Base-by-base conservation (phyloP, 805 yeast species). In the Candida broadrunensis region DNA sequence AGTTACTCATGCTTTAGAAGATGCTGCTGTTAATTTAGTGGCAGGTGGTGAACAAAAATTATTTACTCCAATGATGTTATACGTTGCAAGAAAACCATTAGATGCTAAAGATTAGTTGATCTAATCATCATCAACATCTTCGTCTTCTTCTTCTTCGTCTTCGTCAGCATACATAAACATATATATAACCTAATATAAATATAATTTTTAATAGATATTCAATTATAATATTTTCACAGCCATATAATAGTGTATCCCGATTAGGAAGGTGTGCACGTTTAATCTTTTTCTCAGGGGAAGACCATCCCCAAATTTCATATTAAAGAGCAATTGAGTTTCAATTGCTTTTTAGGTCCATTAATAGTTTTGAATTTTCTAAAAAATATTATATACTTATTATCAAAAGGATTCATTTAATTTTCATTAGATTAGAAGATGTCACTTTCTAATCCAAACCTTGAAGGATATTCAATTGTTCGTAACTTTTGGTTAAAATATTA, bases 21-120 rank as follows among this genome's bases (percentile, higher is more conserved):
- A 90, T 62, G 99, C 99, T 46, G 98, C 98, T 42, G 83, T 91
- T 45, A 90, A 89, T 65, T 78, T 93, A 58, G 97, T 90, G 43
- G 86, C 81, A 42, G 99, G 99, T 67, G 99, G 97, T 63, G 77
- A 76, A 67, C 76, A 84, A 65, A 83, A 85, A 56, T 75, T 93
- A 51, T 93, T 93, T 73, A 91, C 98, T 31, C 99, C 99, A 57
- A 93, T 93, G 99, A 86, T 88, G 93, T 76, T 93, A 62, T 91
- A 82, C 61, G 80, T 93, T 50, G 89, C 79, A 54, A 84, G 79
- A 72, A 91, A 91, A 72, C 98, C 98, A 49, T 47, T 50, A 44
- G 50, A 54, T 32, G 44, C 41, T 17, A 40, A 43, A 20, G 36
- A 42, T 37, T 21, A 27, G 29, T 17, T 45, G 34, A 25, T 33